Evolutionary conservation across 768 basidiomycete genomes (phyloP), one percentile per base, ranked within the genome.

Genomic region (Tephrocybe sp.): DNA sequence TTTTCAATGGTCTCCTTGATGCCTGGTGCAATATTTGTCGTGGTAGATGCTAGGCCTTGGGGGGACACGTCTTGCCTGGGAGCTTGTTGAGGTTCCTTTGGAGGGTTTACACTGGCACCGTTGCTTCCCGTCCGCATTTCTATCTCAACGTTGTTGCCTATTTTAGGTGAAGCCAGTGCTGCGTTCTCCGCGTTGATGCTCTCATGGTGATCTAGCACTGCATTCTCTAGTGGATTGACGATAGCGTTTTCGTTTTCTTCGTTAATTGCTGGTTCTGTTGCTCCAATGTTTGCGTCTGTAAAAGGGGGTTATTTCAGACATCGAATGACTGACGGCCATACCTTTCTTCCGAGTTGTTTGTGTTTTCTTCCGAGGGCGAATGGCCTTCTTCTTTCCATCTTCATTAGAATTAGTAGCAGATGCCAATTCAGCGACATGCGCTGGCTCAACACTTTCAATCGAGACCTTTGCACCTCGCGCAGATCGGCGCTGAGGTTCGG

Each of bases 401-500:
- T 26, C 7, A 7, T 7, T 26, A 7, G 7, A 7, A 26, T 39
- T 6, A 17, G 17, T 13, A 26, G 14, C 22, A 4, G 32, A 11
- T 13, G 19, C 17, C 14, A 11, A 35, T 16, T 8, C 3, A 13
- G 2, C 9, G 17, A 7, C 6, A 17, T 39, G 31, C 12, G 23
- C 35, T 17, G 14, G 23, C 19, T 46, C 26, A 20, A 14, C n/a
- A 50, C 44, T 20, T 38, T 36, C 13, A 19, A 16, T 13, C 2
- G 26, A 14, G 23, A 22, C 44, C 32, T 45, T 54, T 23, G 53
- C 35, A 13, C 52, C 40, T 30, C 57, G 53, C 7, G 50, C 39
- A 32, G 57, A 54, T 14, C 57, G 56, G 1, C 53, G 56, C 30
- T 38, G 46, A 26, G 56, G 50, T 39, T 45, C 16, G 4, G 45